Evolutionary conservation across 768 basidiomycete species (phyloP), one percentile per base, ranked within the genome.

Genomic region (Agrocybe praecox): DNA sequence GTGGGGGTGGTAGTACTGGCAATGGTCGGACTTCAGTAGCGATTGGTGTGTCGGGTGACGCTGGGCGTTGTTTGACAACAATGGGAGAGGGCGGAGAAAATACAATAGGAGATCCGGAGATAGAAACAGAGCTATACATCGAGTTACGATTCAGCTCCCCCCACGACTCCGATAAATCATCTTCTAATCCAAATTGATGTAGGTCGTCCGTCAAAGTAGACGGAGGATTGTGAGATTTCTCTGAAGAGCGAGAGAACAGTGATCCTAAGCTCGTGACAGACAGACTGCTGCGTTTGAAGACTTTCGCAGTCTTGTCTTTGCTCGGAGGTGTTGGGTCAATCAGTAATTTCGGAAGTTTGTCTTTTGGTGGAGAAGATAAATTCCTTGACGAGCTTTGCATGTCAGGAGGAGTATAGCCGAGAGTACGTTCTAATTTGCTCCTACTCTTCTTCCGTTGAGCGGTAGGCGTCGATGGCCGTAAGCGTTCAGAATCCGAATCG

Each of bases 41-140:
- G 36, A n/a, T 40, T 3, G 36, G 36, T 14, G 36, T 40, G n/a
- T 40, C 36, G 36, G 36, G 36, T 6, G 36, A 40, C 36, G 36
- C 6, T 15, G 36, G 10, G 54, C 43, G 14, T 6, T n/a, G 36
- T 40, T 40, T 40, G 12, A 40, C 36, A 40, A n/a, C 14, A n/a
- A 40, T 40, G 11, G 69, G 68, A 11, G 69, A 67, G 22, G 70
- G 69, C 8, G 66, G 64, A 17, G 63, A 61, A 54, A 73, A 73
- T 11, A 65, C 55, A n/a, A 72, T 70, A 2, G 72, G 72, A 8
- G 72, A 73, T 29, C 64, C 64, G 14, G 68, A 64, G 2, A 65
- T 56, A 18, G 68, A 64, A 2, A 65, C 56, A 18, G 55, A 42
- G 23, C 49, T 14, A 14, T 40, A 54, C 14, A 40, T 34, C 19